Evolutionary conservation across 108 stramenopile genomes (phyloP).

Genomic region (Seminavis robusta): DNA sequence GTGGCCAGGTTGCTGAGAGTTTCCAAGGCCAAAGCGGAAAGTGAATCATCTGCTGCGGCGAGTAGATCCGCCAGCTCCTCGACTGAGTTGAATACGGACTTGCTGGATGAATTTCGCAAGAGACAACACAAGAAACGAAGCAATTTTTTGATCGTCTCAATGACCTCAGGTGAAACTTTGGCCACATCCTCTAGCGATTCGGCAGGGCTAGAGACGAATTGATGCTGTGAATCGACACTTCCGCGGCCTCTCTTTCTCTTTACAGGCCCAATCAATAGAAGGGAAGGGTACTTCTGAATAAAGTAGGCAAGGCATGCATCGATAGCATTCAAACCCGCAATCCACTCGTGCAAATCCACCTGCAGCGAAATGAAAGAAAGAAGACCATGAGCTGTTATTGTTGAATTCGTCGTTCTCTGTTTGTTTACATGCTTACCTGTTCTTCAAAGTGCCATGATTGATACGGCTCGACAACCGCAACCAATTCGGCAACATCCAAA

Average conservation of each 20-base stretch:
- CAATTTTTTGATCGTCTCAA: conserved; percentile 37
- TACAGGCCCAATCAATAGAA: conserved; percentile 53
- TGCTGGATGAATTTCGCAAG: conserved; percentile 78
- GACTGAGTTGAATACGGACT: conserved; percentile 76
- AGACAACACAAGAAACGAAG: conserved; percentile 65
- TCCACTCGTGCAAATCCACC: conserved; percentile 87
- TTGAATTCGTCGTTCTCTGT: no score
- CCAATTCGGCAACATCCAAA: no score
- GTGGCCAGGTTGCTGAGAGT: conserved; percentile 56
- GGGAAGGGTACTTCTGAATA: conserved; percentile 53
- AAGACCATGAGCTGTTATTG: not conserved
- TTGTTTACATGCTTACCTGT: no score
- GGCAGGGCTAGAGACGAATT: conserved; percentile 20
- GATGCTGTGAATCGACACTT: not conserved
- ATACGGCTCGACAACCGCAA: not conserved
- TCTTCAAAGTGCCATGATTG: not conserved
- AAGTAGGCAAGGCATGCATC: conserved; percentile 61
- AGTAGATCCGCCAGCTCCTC: conserved; percentile 75
- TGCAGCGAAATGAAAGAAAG: conserved; percentile 14
- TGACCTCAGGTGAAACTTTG: conserved; percentile 34
- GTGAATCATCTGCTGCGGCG: conserved; percentile 59
- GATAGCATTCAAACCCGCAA: conserved; percentile 69
- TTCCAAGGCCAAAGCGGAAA: conserved; percentile 35
- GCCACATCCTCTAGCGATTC: conserved; percentile 33
- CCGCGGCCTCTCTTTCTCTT: conserved; percentile 20